Conservation (phyloP, 2,329 filamentous ascomycete species). For the Spiromastix sp. region DNA sequence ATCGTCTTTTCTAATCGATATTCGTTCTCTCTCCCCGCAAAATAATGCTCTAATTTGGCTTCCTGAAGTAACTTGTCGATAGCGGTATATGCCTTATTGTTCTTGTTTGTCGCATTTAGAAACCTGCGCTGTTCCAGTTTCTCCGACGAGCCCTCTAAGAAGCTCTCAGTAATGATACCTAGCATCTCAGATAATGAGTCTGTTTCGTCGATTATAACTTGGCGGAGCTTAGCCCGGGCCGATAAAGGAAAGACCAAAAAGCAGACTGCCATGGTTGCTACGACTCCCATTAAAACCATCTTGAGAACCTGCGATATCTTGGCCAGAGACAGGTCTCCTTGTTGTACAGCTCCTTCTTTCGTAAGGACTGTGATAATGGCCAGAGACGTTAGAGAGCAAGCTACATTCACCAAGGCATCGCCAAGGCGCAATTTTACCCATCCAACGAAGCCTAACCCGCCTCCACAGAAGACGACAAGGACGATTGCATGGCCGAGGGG, state of each 20-base stretch:
- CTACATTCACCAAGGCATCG: slow-evolving; percentile 71
- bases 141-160: slow-evolving; percentile 71
- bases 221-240: slow-evolving; percentile 61
- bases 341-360: slow-evolving; percentile 80
- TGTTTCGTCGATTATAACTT: slow-evolving; percentile 63
- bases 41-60: slow-evolving; percentile 80
- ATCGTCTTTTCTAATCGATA: slow-evolving; percentile 71
- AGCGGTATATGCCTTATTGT: slow-evolving; percentile 56
- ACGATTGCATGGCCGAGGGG: slow-evolving; percentile 68
- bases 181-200: slow-evolving; percentile 71
- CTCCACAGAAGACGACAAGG: slow-evolving; percentile 73
- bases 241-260: slow-evolving; percentile 68
- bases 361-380: slow-evolving; percentile 84
- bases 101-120: slow-evolving; percentile 49
- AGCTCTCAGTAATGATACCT: slow-evolving; percentile 69
- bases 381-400: slow-evolving; percentile 74
- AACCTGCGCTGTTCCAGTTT: slow-evolving; percentile 62
- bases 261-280: slow-evolving; percentile 62
- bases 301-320: slow-evolving; percentile 76
- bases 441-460: slow-evolving; percentile 74
- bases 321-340: slow-evolving; percentile 66
- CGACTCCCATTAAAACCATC: slow-evolving; percentile 71
- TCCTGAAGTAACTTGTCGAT: slow-evolving; percentile 73
- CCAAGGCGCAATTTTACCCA: slow-evolving; percentile 76
- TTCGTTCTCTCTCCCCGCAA: slow-evolving; percentile 66